Percentiles rank a stretch among this genome's conserved stretches.
Evolutionary conservation across 2,329 filamentous ascomycete species (phyloP).

Genomic region (Cadophora luteo-olivacea): DNA sequence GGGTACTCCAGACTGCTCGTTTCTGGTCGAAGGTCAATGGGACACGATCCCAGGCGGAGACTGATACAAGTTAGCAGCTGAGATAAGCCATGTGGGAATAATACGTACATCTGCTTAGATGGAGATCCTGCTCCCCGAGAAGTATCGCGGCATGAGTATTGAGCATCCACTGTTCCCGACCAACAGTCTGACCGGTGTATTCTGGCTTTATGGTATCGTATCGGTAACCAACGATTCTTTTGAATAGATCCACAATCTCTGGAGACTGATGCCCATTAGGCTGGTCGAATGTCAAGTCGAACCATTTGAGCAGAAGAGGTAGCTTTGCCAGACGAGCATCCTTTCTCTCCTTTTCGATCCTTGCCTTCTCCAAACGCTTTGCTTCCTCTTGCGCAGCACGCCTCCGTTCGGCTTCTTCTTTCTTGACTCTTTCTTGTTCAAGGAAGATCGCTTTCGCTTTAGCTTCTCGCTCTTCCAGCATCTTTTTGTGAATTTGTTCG

Average conservation of each 20-base stretch:
- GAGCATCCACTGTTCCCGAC: constrained; percentile 70
- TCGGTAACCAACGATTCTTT: constrained; percentile 63
- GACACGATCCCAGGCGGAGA: constrained; percentile 64
- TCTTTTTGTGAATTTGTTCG: constrained; percentile 35
- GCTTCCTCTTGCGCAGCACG: constrained; percentile 47
- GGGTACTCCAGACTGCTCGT: constrained; percentile 63
- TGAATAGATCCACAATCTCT: constrained; percentile 60
- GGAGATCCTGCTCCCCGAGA: constrained; percentile 68
- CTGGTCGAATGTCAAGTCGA: constrained; percentile 61
- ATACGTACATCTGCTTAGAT: constrained; percentile 63
- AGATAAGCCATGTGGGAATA: constrained; percentile 10
- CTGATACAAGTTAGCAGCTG: constrained; percentile 46
- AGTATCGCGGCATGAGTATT: constrained; percentile 69
- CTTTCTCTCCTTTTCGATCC: constrained; percentile 61
- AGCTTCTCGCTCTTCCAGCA: constrained; percentile 41
- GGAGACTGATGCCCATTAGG: constrained; percentile 58
- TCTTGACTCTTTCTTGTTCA: constrained; percentile 44
- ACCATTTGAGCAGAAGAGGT: constrained; percentile 66
- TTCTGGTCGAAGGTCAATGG: constrained; percentile 62
- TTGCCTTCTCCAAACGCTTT: constrained; percentile 53
- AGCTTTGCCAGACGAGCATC: constrained; percentile 60
- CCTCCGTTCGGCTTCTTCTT: constrained; percentile 49
- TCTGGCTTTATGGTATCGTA: constrained; percentile 67
- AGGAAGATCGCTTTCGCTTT: constrained; percentile 39
- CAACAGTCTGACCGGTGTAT: constrained; percentile 58